Conservation (phyloP, 176 grass and related monocot genomes). For the Paspalum vaginatum region DNA sequence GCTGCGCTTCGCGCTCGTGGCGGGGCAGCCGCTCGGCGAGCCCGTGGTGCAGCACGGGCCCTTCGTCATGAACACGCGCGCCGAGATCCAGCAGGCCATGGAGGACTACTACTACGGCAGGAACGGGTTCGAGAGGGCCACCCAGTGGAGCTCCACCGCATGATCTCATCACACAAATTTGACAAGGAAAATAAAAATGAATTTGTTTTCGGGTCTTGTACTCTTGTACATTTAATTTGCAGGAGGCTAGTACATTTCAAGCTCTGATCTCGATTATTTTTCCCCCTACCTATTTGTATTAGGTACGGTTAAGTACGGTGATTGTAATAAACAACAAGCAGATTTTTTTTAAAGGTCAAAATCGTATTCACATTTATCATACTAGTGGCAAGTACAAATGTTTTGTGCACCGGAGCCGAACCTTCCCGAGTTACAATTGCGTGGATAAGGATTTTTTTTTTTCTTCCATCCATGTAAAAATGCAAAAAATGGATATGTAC, state of each 20-base stretch:
- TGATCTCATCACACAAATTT: background rate
- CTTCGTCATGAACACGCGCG: conserved; percentile 78
- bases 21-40: conserved; percentile 70
- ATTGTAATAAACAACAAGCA: conserved; percentile 9
- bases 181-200: background rate
- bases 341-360: too few relatives aligned
- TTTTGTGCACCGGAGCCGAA: too few relatives aligned
- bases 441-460: background rate
- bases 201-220: background rate
- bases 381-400: too few relatives aligned
- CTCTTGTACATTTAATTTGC: background rate
- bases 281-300: background rate
- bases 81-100: conserved; percentile 77
- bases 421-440: background rate
- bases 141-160: conserved; percentile 48
- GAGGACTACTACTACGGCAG: conserved; percentile 63
- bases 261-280: background rate
- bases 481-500: background rate
- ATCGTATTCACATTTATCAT: too few relatives aligned
- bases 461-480: background rate
- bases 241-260: background rate
- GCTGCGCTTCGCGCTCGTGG: conserved; percentile 66
- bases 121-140: conserved; percentile 82
- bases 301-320: too few relatives aligned
- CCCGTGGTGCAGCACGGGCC: conserved; percentile 70